phyloP scores from a whole-genome alignment of 2,329 filamentous ascomycete species.

The Alternaria tenuissima region DNA sequence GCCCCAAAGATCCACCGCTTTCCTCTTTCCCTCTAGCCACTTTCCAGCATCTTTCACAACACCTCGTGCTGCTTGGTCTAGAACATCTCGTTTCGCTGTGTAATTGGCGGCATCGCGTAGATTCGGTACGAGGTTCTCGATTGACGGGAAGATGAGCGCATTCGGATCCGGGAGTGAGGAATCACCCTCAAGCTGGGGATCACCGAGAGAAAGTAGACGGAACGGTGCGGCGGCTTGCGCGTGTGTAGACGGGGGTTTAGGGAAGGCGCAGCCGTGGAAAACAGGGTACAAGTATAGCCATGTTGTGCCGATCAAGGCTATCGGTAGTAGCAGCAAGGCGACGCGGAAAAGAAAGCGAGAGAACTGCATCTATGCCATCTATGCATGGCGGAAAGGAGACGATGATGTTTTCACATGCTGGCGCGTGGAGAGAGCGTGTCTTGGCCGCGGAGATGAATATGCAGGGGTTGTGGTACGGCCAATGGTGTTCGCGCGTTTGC shows the following conservation, averaged over 20 bases:
- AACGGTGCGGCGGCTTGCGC: conserved; percentile 69
- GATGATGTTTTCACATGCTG: conserved; percentile 14
- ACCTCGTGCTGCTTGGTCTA: conserved; percentile 26
- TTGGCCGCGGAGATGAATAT: conserved; percentile 4
- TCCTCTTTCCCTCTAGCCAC: conserved; percentile 72
- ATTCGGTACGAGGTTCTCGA: conserved; percentile 46
- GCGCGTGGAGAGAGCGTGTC: conserved; percentile 15
- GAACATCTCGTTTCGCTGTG: conserved; percentile 18
- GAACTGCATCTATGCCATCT: conserved; percentile 64
- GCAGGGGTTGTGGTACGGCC: conserved; percentile 9
- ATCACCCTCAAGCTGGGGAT: conserved; percentile 93
- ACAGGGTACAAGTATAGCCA: conserved; percentile 91
- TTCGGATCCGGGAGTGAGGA: conserved; percentile 71
- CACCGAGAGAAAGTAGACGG: conserved; percentile 84
- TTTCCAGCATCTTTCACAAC: conserved; percentile 69
- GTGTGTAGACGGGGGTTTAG: conserved; percentile 48
- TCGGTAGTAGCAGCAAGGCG: conserved; percentile 64
- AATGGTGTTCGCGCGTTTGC: conserved; percentile 14
- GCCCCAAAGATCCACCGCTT: conserved; percentile 85
- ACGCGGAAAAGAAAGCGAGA: conserved; percentile 56
- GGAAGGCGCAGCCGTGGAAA: conserved; percentile 81
- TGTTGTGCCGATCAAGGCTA: conserved; percentile 73
- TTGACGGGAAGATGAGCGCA: conserved; percentile 50
- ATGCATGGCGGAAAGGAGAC: conserved; percentile 43
- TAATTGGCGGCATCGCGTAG: conserved; percentile 29